Conservation (phyloP, 1,284 basidiomycete species). For the Austroboletus novae-zelandiae region DNA sequence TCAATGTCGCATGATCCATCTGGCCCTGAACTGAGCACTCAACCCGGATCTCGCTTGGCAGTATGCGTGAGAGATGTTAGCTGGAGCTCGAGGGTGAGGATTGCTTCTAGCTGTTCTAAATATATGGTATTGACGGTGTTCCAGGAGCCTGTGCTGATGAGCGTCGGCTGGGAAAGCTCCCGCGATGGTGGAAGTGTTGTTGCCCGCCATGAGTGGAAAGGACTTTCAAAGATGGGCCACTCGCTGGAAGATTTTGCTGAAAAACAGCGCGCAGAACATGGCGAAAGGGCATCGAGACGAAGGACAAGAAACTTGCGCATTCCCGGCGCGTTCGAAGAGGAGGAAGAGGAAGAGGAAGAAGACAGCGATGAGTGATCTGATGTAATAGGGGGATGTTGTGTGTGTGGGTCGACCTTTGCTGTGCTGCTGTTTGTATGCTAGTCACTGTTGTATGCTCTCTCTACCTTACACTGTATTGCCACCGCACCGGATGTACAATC, state of each 20-base stretch:
- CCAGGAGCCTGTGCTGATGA: conserved; percentile 87
- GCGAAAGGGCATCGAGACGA: conserved; percentile 22
- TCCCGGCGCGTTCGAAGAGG: conserved; percentile 30
- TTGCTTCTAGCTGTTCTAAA: background rate
- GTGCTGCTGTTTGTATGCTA: no score
- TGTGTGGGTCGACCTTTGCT: no score
- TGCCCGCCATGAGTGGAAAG: conserved; percentile 94
- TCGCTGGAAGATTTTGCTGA: conserved; percentile 76
- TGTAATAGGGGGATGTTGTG: no score
- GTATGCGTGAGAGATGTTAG: conserved; percentile 89
- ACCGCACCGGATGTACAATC: conserved; percentile 20
- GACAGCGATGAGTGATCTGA: no score
- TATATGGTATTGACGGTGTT: conserved; percentile 10
- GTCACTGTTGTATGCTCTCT: background rate
- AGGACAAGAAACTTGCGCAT: conserved; percentile 15
- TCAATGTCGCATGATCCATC: conserved; percentile 71
- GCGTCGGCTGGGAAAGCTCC: conserved; percentile 81
- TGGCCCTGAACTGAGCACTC: conserved; percentile 44
- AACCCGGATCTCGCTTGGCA: conserved; percentile 25
- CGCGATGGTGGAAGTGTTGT: conserved; percentile 80
- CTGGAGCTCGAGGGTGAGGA: conserved; percentile 72
- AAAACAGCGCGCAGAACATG: conserved; percentile 41
- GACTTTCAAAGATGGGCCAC: conserved; percentile 68
- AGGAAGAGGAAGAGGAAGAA: conserved; percentile 10
- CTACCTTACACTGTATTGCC: background rate